Base-by-base conservation (phyloP, 2,329 filamentous ascomycete genomes). In the Aspergillus oerlinghausenensis region DNA sequence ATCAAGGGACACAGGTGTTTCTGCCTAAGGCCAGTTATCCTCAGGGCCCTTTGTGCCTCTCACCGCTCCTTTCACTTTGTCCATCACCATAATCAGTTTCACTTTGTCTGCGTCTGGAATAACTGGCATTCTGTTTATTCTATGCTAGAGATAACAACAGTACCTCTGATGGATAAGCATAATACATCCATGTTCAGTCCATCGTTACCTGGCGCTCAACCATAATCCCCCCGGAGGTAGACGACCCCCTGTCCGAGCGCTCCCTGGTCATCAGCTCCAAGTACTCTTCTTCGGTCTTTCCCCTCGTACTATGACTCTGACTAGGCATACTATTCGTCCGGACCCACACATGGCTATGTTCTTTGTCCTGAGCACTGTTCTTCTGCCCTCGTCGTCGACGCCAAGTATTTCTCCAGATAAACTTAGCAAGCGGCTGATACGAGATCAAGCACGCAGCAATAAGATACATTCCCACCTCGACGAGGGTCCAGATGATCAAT, bases 391-490 rank as follows among this genome's bases (percentile, higher is more conserved):
- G 43, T 23, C 23, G 11, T 23, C 43, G 43, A 26, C 43, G 43
- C 43, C 43, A 47, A 3, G 43, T 47, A 47, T 47, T 47, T 23
- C 43, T 21, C 43, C 43, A 47, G 14, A 47, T 47, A 2, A 26
- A 23, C 21, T 47, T 47, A 26, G 43, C 43, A 21, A 47, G 43
- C 43, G 43, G 43, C 43, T 47, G 43, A 23, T 47, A 47, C 43
- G 43, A n/a, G 25, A 40, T 48, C 43, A 53, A n/a, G 32, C 51
- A 53, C 23, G 51, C n/a, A 21, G 51, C 51, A 21, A 53, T 48
- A 2, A 53, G 28, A n/a, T 53, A 53, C 42, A 53, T 53, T 1
- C 51, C 51, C 7, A 35, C 11, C 29, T 53, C 51, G 26, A 53
- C 21, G 19, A 48, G 17, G 14, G 51, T 35, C 43, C 43, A 54